Evolutionary conservation across 129 eudicot species (phyloP).

Genomic region (Flaveria brownii): DNA sequence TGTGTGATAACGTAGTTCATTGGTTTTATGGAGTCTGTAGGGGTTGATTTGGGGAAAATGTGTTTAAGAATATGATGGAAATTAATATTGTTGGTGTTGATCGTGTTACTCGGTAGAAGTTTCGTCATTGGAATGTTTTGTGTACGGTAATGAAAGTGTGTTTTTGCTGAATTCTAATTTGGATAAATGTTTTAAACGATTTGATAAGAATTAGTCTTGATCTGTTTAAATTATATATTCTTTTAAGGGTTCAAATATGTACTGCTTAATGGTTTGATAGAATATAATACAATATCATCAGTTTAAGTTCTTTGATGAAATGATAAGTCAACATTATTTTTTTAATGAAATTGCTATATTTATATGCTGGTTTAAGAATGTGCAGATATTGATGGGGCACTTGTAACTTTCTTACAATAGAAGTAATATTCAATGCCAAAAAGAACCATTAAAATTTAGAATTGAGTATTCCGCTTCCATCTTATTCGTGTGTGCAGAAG

Average conservation of each 20-base stretch:
- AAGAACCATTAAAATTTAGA: background rate
- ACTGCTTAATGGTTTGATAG: slow-evolving; percentile 12
- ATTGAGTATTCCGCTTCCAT: background rate
- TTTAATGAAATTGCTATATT: background rate
- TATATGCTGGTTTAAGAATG: slow-evolving; percentile 2
- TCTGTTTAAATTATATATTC: slow-evolving; percentile 11
- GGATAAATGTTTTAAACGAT: slow-evolving; percentile 11
- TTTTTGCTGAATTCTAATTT: background rate
- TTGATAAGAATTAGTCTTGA: slow-evolving; percentile 21
- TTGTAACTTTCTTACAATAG: background rate
- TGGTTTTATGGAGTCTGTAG: background rate
- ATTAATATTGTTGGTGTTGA: too few relatives aligned
- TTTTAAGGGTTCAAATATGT: background rate
- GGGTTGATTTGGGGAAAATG: background rate
- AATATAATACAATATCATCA: slow-evolving; percentile 15
- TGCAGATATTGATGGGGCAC: slow-evolving; percentile 9
- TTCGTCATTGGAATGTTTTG: background rate
- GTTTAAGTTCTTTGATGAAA: background rate
- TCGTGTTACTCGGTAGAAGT: slow-evolving; percentile 6
- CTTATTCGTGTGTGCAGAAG: background rate
- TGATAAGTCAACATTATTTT: background rate
- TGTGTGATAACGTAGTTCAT: background rate
- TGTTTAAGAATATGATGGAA: background rate
- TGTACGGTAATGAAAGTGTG: background rate
- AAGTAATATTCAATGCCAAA: background rate